These are phyloP conservation scores for Chaetoscypha palmicola DNA, from an alignment of 2,329 filamentous ascomycete species.

Conservation along the genomic window DNA sequence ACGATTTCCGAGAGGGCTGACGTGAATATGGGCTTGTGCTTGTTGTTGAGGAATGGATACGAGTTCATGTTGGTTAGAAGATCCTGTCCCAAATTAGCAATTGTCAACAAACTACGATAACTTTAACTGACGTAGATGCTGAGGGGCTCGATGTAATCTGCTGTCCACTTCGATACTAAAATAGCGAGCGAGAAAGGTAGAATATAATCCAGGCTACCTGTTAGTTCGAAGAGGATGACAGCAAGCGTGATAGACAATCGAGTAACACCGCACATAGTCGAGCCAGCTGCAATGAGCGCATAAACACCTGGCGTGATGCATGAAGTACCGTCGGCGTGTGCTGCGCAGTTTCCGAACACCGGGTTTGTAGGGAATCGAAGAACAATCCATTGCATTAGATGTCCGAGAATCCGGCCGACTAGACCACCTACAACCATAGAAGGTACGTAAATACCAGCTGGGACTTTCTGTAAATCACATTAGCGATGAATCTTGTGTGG, in stretches of 20 bases:
- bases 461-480: constrained; percentile 60
- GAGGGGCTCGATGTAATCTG: constrained; percentile 86
- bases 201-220: constrained; percentile 90
- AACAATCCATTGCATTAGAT: constrained; percentile 75
- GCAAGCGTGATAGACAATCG: constrained; percentile 87
- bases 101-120: too few species aligned
- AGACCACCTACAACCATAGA: constrained; percentile 98
- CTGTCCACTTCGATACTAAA: constrained; percentile 95
- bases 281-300: constrained; percentile 85
- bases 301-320: constrained; percentile 98
- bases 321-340: constrained; percentile 59
- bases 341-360: constrained; percentile 69
- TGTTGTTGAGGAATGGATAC: constrained; percentile 96
- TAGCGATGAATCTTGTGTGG: constrained; percentile 3
- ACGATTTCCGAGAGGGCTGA: constrained; percentile 83
- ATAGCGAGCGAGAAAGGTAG: constrained; percentile 89
- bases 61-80: constrained; percentile 94
- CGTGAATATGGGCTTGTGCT: constrained; percentile 85
- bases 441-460: constrained; percentile 93
- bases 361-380: constrained; percentile 63
- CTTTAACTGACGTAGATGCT: constrained; percentile 81
- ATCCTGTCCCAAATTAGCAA: constrained; percentile 47
- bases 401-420: constrained; percentile 81
- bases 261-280: constrained; percentile 97
- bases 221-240: constrained; percentile 93